These are phyloP conservation scores for Penicillium steckii DNA, from an alignment of 495 filamentous ascomycete genomes.

Conservation along the genomic window DNA sequence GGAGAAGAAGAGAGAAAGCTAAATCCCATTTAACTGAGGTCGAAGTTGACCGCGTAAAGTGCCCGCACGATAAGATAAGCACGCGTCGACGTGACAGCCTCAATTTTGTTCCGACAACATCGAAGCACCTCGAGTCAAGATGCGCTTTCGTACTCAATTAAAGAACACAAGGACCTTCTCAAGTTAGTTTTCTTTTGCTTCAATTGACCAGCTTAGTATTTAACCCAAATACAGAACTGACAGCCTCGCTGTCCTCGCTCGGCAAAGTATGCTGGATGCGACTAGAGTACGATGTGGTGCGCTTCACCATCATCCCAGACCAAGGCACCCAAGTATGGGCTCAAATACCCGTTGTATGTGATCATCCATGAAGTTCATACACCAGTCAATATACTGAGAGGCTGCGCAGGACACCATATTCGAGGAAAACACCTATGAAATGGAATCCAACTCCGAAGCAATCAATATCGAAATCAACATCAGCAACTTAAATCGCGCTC, in stretches of 20 bases:
- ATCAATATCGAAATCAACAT: constrained; percentile 96
- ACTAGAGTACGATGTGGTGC: constrained; percentile 78
- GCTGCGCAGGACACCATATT: constrained; percentile 72
- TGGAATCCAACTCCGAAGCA: constrained; percentile 76
- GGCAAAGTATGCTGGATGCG: constrained; percentile 94
- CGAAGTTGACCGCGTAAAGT: neutral
- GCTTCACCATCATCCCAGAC: constrained; percentile 93
- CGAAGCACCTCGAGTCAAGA: constrained; percentile 32
- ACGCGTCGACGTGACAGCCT: neutral
- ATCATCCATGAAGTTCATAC: no score
- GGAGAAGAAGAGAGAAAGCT: no score
- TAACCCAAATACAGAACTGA: constrained; percentile 60
- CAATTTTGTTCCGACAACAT: neutral
- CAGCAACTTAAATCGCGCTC: constrained; percentile 72
- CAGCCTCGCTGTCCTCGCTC: constrained; percentile 78
- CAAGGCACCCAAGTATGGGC: constrained; percentile 96
- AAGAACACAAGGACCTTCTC: constrained; percentile 80
- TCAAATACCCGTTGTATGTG: constrained; percentile 58
- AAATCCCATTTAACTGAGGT: no score
- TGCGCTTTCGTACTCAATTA: constrained; percentile 81
- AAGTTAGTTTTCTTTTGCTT: no score
- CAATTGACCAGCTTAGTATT: no score
- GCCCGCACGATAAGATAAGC: neutral
- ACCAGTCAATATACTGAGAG: neutral
- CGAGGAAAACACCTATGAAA: constrained; percentile 67